A percentile compares a stretch with the other conserved stretches of the same genome.
These are phyloP conservation scores for Mucor lusitanicus DNA, from an alignment of 371 early-diverging fungal species.

Conservation along the genomic window DNA sequence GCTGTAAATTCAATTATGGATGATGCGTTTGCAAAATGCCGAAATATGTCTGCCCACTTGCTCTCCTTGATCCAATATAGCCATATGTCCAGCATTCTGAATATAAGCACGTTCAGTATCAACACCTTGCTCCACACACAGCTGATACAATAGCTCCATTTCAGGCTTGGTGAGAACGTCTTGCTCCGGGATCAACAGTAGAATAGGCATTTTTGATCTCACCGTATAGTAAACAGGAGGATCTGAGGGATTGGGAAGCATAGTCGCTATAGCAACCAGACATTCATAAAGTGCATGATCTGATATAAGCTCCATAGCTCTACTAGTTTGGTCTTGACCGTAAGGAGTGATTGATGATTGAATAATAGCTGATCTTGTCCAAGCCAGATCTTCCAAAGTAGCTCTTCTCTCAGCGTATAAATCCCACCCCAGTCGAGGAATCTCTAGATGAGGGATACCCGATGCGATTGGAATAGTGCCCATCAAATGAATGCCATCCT, in stretches of 20 bases:
- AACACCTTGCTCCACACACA: constrained; percentile 16
- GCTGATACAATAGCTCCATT: constrained; percentile 25
- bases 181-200: constrained; percentile 31
- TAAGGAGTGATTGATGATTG: constrained; percentile 11
- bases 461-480: constrained; percentile 33
- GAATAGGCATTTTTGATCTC: neutral
- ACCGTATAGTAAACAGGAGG: neutral
- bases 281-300: constrained; percentile 22
- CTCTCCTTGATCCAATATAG: constrained; percentile 28
- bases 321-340: constrained; percentile 16
- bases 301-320: constrained; percentile 22
- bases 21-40: constrained; percentile 9
- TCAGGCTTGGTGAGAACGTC: constrained; percentile 26
- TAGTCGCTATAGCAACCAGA: constrained; percentile 19
- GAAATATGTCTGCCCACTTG: constrained; percentile 17
- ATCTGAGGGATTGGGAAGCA: constrained; percentile 3
- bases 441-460: constrained; percentile 21
- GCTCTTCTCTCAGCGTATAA: constrained; percentile 12
- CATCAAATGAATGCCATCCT: constrained; percentile 12
- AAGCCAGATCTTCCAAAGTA: constrained; percentile 11
- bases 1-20: neutral
- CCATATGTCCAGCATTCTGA: constrained; percentile 34
- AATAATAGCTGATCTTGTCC: constrained; percentile 18
- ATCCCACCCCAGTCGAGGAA: constrained; percentile 33
- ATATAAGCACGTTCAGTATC: constrained; percentile 8